Evolutionary conservation across 176 grass and related monocot genomes (phyloP), one percentile per base, ranked within the genome.

Genomic region (Rhipidocladum racemiflorum): DNA sequence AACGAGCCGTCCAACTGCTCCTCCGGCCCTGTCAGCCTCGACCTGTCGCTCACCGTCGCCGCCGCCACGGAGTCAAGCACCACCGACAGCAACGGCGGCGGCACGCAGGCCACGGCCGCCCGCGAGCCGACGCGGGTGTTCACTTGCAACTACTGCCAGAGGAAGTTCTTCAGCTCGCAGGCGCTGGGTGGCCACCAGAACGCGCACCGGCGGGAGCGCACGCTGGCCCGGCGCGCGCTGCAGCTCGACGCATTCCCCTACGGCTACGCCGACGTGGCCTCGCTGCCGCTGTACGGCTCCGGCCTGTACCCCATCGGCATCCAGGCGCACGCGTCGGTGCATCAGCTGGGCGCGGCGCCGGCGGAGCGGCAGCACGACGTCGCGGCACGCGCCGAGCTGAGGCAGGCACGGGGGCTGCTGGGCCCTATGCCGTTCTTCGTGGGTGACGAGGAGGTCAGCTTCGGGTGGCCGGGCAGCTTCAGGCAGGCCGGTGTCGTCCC

Each of bases 121-220:
- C 71, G 82, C 32, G 86, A 91, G 67, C 78, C 86, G 49, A 43
- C 80, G 21, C 80, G 90, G 12, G 85, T 93, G 68, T 93, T 93
- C 85, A 79, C 82, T 48, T 93, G 91, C 91, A 93, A 88, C 85
- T 90, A 93, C 68, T 93, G 91, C 88, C 88, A 88, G 88, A 77
- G 91, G 61, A 93, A 88, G 91, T 93, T 93, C 91, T 93, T 88
- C 85, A 93, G 91, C 83, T 93, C 88, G 45, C 91, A 93, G 66
- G 91, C 91, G 50, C 88, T 93, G 69, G 91, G 91, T 7, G 91
- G 91, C 8, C 91, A 93, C 91, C 91, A 90, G 85, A 93, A 93
- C 85, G 78, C 88, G 61, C 91, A 93, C 81, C 75, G 83, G 69
- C 88, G 85, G 23, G 91, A 90, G 91, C 91, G 91, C 75, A 93